phyloP scores from a whole-genome alignment of 495 filamentous ascomycete species.

The Penicillium macrosclerotiorum region DNA sequence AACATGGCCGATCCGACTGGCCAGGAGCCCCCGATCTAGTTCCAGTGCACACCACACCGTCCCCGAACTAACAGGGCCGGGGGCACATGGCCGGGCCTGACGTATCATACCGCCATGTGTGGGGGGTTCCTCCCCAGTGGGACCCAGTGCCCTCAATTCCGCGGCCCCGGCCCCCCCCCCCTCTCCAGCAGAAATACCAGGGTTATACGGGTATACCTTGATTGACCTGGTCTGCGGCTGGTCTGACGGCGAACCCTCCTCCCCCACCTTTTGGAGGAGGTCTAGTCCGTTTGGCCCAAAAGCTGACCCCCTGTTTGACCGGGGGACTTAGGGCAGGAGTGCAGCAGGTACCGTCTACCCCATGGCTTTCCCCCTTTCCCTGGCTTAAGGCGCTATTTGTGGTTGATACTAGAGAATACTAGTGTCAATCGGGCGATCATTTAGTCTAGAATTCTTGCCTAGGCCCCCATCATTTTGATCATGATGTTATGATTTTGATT shows the following conservation, averaged over 20 bases:
- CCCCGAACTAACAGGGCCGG: conserved; percentile 8
- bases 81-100: conserved; percentile 13
- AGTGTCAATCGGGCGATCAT: conserved; percentile 10
- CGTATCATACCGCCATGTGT: conserved; percentile 17
- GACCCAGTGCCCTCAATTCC: conserved; percentile 15
- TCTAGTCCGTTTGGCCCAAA: not conserved
- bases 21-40: conserved; percentile 17
- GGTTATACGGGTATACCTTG: not conserved
- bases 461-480: conserved; percentile 7
- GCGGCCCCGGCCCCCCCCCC: conserved; percentile 2
- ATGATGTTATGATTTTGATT: not conserved
- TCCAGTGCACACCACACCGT: conserved; percentile 19
- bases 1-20: conserved; percentile 23
- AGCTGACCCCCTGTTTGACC: too few species aligned
- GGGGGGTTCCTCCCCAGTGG: conserved; percentile 6
- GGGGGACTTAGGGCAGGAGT: conserved; percentile 12
- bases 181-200: conserved; percentile 1
- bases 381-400: not conserved
- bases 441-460: conserved; percentile 11
- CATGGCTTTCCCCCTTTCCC: conserved; percentile 1
- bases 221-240: not conserved
- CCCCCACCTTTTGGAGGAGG: not conserved
- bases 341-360: conserved; percentile 14
- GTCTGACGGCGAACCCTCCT: not conserved
- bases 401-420: not conserved